Base-by-base conservation (phyloP, 1,139 yeast genomes). In the Kodamaea sp. region DNA sequence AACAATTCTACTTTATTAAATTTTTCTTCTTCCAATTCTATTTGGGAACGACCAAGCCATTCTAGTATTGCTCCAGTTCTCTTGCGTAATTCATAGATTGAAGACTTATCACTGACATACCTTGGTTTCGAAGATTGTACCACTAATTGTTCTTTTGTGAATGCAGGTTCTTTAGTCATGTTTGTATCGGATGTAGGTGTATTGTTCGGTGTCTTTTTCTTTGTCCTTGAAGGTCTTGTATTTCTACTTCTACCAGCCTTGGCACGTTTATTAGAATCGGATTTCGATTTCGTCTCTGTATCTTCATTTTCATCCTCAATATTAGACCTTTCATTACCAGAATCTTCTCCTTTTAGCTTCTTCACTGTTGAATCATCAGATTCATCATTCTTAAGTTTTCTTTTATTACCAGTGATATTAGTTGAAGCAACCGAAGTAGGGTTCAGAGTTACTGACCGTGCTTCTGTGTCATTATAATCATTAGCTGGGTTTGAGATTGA, bases 41-140 rank as follows among this genome's bases (percentile, higher is more conserved):
- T 61, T 57, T 88, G 95, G 2, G 95, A 84, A 35, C 96, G 71
- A 7, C 88, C 88, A 25, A 90, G 73, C 73, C 90, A 92, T 63
- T 92, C 97, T 52, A 90, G 67, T 12, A 92, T 89, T 3, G 96
- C 95, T 5, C 90, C 85, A 1, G 89, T 86, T 41, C 98, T 73
- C 54, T 88, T 82, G 40, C 90, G 78, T 81, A 90, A 80, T 57
- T 90, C 98, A 48, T 77, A 75, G 43, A 89, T 63, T 2, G 89
- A 75, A 2, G 87, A 77, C 40, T 86, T 76, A 8, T 82, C 79
- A 43, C 83, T 83, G 6, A 95, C 97, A 40, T 79, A 70, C 38
- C 96, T 75, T 9, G 97, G 96, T 50, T 80, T 84, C 34, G 89
- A 83, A 5, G 89, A 82, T 54, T 81, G 85, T 45, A 73, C 79